Percentiles rank a stretch among this genome's conserved stretches.
phyloP scores from a whole-genome alignment of 1,284 basidiomycete genomes.

The Irpex sp. region DNA sequence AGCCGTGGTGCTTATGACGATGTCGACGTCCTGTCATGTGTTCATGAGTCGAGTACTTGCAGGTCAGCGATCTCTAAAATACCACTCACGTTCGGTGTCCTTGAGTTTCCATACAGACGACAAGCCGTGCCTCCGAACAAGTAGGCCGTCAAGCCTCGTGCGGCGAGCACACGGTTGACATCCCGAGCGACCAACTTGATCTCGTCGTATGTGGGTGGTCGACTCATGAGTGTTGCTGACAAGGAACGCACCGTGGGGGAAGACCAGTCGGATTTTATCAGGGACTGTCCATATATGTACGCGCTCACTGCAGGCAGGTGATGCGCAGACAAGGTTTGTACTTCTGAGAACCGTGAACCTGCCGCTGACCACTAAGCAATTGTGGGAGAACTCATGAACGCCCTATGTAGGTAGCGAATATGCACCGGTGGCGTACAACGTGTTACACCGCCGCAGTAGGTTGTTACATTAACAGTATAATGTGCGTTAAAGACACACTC shows the following conservation, averaged over 20 bases:
- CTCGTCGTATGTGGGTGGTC: conserved; percentile 6
- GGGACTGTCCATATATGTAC: neutral
- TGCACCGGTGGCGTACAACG: no score
- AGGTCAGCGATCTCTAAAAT: neutral
- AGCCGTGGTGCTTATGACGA: conserved; percentile 22
- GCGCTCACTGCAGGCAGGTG: neutral
- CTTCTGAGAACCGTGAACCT: neutral
- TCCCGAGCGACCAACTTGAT: conserved; percentile 8
- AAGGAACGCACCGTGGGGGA: neutral
- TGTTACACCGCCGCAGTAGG: no score
- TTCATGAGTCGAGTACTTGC: neutral
- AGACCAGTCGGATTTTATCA: neutral
- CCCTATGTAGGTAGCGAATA: neutral
- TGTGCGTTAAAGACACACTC: no score
- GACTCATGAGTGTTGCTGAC: neutral
- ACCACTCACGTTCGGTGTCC: conserved; percentile 35
- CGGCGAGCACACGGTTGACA: conserved; percentile 5
- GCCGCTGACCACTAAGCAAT: neutral
- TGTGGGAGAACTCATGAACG: neutral
- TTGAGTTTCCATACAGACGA: conserved; percentile 32
- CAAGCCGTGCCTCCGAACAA: conserved; percentile 37
- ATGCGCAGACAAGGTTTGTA: neutral
- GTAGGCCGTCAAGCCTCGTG: conserved; percentile 26
- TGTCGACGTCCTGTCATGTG: conserved; percentile 26
- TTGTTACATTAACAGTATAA: no score